Percentiles rank a stretch among this genome's conserved stretches.
These are phyloP conservation scores for Incumbomyces delicatus DNA, from an alignment of 2,329 filamentous ascomycete species.

Conservation along the genomic window DNA sequence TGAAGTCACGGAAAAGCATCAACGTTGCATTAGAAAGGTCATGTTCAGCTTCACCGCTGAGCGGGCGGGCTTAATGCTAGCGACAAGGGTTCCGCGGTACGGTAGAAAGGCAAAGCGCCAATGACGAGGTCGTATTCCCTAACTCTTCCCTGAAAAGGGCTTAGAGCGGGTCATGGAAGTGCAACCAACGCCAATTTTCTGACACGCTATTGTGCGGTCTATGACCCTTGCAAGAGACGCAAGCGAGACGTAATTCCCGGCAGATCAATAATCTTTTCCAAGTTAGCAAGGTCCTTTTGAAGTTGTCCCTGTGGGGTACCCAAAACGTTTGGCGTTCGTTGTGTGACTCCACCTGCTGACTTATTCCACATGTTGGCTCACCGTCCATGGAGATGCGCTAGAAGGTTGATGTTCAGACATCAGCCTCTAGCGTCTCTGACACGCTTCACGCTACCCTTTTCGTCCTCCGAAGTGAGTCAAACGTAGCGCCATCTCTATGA, in stretches of 20 bases:
- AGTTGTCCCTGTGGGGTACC: neutral
- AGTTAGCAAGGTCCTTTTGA: slow-evolving; percentile 6
- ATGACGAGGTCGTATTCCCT: neutral
- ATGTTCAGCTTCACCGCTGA: slow-evolving; percentile 8
- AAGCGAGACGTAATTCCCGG: too few species aligned
- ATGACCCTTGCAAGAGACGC: too few species aligned
- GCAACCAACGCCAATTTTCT: neutral
- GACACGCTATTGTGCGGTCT: too few species aligned
- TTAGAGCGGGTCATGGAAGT: neutral
- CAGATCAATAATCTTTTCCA: neutral
- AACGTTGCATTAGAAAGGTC: neutral
- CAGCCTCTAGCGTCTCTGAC: slow-evolving; percentile 6
- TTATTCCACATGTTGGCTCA: neutral
- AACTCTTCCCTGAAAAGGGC: neutral
- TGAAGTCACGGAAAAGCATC: neutral
- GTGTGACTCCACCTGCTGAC: slow-evolving; percentile 5
- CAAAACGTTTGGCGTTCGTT: neutral
- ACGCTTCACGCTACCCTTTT: slow-evolving; percentile 6
- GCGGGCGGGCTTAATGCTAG: neutral
- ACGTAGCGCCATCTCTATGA: neutral
- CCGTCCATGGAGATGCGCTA: neutral
- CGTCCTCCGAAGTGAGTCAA: slow-evolving; percentile 3
- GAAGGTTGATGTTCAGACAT: neutral
- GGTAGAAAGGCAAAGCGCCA: neutral
- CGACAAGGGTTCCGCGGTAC: neutral